A percentile compares a stretch with the other conserved stretches of the same genome.
Conservation (phyloP, 768 basidiomycete genomes). For the Russula abietina region DNA sequence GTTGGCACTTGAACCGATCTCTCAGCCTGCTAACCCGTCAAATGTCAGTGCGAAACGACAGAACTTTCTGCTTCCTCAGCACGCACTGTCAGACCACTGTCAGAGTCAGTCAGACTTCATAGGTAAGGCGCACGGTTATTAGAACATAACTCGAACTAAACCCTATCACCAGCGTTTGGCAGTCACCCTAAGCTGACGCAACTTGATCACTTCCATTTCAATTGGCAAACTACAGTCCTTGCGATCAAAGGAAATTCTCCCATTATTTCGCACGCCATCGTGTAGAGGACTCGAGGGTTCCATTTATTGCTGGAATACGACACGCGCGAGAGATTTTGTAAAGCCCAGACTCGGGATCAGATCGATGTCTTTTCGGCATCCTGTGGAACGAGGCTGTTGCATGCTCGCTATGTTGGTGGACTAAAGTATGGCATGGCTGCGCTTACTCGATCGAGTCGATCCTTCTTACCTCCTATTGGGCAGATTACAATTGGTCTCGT, state of each 20-base stretch:
- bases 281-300: not conserved
- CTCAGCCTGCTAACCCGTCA: not conserved
- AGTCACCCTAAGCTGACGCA: not conserved
- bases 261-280: too few species aligned
- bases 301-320: not conserved
- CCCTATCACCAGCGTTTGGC: not conserved
- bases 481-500: not conserved
- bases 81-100: not conserved
- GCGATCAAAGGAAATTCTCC: not conserved
- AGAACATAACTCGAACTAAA: too few species aligned
- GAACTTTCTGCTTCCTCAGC: not conserved
- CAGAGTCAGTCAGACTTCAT: slow-evolving; percentile 10
- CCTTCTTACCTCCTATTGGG: not conserved
- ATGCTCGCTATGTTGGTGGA: not conserved
- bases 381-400: not conserved
- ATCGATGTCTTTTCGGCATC: too few species aligned
- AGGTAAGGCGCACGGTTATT: not conserved
- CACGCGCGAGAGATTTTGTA: too few species aligned
- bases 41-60: not conserved
- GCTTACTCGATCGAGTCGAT: not conserved
- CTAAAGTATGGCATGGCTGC: not conserved
- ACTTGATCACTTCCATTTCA: not conserved
- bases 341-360: too few species aligned
- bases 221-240: not conserved
- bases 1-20: not conserved